phyloP scores from a whole-genome alignment of 208 protist species.

The Blechomonas ayalai region DNA sequence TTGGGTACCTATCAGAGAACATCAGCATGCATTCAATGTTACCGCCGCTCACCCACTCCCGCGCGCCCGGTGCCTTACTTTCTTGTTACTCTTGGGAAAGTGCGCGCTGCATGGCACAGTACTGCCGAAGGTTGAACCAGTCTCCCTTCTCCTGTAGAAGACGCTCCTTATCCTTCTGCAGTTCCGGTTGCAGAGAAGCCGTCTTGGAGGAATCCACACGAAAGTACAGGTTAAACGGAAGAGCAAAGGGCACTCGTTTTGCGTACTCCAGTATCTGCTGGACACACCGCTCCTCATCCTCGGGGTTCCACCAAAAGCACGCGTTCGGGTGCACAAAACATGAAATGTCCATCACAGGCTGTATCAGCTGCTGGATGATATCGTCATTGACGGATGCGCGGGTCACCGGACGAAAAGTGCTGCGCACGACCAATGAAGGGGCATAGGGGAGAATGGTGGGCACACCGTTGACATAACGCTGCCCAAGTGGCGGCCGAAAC shows the following conservation, averaged over 20 bases:
- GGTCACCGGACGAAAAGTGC: constrained; percentile 38
- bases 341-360: constrained; percentile 76
- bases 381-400: constrained; percentile 22
- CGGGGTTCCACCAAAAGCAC: constrained; percentile 78
- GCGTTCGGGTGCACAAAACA: constrained; percentile 68
- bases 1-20: too few relatives aligned
- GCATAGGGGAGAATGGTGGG: constrained; percentile 61
- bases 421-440: constrained; percentile 66
- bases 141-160: constrained; percentile 28
- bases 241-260: constrained; percentile 71
- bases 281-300: constrained; percentile 64
- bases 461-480: constrained; percentile 55
- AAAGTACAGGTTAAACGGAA: constrained; percentile 84
- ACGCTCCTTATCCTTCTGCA: constrained; percentile 20
- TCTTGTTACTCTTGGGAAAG: not conserved
- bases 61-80: not conserved
- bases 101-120: constrained; percentile 14
- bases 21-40: too few relatives aligned
- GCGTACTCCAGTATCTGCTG: constrained; percentile 77
- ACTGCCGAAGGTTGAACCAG: constrained; percentile 59
- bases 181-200: constrained; percentile 25
- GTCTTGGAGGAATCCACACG: constrained; percentile 58
- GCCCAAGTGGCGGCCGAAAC: constrained; percentile 63
- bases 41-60: too few relatives aligned
- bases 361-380: constrained; percentile 49